Percentiles rank a stretch among this genome's conserved stretches.
Evolutionary conservation across 1,284 basidiomycete genomes (phyloP).

Genomic region (Fomitopsis palustris): DNA sequence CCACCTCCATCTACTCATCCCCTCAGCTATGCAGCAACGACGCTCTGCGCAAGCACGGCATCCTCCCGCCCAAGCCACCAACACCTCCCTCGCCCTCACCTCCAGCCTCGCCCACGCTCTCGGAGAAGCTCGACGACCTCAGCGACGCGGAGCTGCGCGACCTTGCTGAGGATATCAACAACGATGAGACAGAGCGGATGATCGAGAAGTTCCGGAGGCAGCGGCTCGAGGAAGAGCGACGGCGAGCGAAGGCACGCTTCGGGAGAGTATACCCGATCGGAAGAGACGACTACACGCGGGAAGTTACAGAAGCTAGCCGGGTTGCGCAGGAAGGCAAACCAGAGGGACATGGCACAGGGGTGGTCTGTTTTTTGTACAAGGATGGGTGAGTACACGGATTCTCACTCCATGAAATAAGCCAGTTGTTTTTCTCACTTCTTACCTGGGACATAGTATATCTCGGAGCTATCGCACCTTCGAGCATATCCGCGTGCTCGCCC

Average conservation of each 20-base stretch:
- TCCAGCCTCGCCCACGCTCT: constrained; percentile 62
- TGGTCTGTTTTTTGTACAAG: constrained; percentile 88
- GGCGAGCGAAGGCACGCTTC: constrained; percentile 69
- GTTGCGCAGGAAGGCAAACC: constrained; percentile 64
- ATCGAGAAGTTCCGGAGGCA: constrained; percentile 70
- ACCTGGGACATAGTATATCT: constrained; percentile 53
- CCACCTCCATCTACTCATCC: constrained; percentile 2
- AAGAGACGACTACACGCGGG: constrained; percentile 90
- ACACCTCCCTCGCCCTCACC: constrained; percentile 73
- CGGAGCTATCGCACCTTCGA: constrained; percentile 75
- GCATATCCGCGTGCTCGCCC: constrained; percentile 74
- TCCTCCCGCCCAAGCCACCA: constrained; percentile 73
- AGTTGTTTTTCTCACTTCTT: background rate
- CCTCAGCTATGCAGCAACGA: constrained; percentile 66
- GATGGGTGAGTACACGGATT: constrained; percentile 58
- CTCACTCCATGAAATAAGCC: no score
- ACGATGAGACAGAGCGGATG: constrained; percentile 78
- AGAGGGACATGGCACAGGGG: constrained; percentile 72
- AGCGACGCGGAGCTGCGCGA: constrained; percentile 66
- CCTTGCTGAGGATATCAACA: constrained; percentile 60
- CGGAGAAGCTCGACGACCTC: constrained; percentile 65
- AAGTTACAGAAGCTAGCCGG: constrained; percentile 92
- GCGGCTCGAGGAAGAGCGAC: constrained; percentile 60
- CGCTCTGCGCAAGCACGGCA: constrained; percentile 87
- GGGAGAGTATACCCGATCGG: constrained; percentile 88